A percentile compares a stretch with the other conserved stretches of the same genome.
phyloP scores from a whole-genome alignment of 208 protist species.

The Strigomonas galati region DNA sequence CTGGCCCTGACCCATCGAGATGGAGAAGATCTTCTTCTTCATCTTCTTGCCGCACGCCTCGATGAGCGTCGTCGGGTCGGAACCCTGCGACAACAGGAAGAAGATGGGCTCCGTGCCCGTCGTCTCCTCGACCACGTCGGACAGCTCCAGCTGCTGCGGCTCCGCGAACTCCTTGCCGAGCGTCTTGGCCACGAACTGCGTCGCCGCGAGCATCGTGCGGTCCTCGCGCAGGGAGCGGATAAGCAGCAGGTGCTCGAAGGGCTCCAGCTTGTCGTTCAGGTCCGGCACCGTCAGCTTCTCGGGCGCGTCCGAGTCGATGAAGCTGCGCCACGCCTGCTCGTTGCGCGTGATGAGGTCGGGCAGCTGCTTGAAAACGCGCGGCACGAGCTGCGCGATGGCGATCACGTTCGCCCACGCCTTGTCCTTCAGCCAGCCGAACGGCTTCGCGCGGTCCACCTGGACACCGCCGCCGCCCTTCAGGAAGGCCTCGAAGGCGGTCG shows the following conservation, averaged over 20 bases:
- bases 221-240: slow-evolving; percentile 95
- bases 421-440: slow-evolving; percentile 94
- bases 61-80: slow-evolving; percentile 96
- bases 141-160: slow-evolving; percentile 87
- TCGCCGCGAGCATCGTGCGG: slow-evolving; percentile 93
- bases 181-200: slow-evolving; percentile 88
- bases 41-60: slow-evolving; percentile 94
- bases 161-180: slow-evolving; percentile 94
- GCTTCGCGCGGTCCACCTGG: slow-evolving; percentile 90
- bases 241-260: slow-evolving; percentile 94
- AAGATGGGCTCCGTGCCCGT: slow-evolving; percentile 92
- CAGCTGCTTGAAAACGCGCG: slow-evolving; percentile 93
- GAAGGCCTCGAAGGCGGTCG: slow-evolving; percentile 87
- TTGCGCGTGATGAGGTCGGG: slow-evolving; percentile 92
- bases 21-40: slow-evolving; percentile 93
- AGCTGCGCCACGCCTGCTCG: slow-evolving; percentile 92
- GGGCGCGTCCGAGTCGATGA: slow-evolving; percentile 94
- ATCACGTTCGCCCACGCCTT: slow-evolving; percentile 96
- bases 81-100: slow-evolving; percentile 95
- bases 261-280: slow-evolving; percentile 90
- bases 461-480: slow-evolving; percentile 95
- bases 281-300: slow-evolving; percentile 90
- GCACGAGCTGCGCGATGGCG: slow-evolving; percentile 78
- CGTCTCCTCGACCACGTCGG: slow-evolving; percentile 86
- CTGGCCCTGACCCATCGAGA: slow-evolving; percentile 99